phyloP scores from a whole-genome alignment of 345 rosid species.

The Melaleuca quinquenervia region DNA sequence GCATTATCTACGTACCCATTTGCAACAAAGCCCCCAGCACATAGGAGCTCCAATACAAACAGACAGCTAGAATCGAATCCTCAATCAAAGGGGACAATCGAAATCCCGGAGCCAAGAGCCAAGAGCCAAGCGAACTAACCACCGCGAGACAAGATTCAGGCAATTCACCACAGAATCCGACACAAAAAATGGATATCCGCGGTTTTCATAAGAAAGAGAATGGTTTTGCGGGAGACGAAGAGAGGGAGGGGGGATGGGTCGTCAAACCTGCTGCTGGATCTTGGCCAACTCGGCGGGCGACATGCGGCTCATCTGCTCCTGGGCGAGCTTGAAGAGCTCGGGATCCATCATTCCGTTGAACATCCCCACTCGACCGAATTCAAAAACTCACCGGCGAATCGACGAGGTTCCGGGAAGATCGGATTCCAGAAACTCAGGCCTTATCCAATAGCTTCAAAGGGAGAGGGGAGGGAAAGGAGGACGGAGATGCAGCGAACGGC shows the following conservation, averaged over 20 bases:
- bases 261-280: slow-evolving; percentile 50
- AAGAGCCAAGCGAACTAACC: background rate
- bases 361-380: slow-evolving; percentile 13
- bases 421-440: background rate
- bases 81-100: background rate
- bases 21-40: background rate
- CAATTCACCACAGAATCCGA: background rate
- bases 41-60: background rate
- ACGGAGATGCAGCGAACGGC: background rate
- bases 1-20: background rate
- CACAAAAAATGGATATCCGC: background rate
- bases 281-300: slow-evolving; percentile 68
- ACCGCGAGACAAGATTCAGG: background rate
- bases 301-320: slow-evolving; percentile 98
- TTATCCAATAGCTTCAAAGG: background rate
- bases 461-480: background rate
- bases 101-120: background rate
- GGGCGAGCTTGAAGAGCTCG: slow-evolving; percentile 72
- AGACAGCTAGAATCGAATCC: background rate
- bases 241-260: background rate
- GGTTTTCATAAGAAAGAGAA: background rate
- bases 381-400: background rate
- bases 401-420: background rate
- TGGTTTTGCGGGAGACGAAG: background rate
- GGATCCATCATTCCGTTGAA: slow-evolving; percentile 95